Evolutionary conservation across 2,329 filamentous ascomycete species (phyloP).

Genomic region (Diaporthe nobilis): DNA sequence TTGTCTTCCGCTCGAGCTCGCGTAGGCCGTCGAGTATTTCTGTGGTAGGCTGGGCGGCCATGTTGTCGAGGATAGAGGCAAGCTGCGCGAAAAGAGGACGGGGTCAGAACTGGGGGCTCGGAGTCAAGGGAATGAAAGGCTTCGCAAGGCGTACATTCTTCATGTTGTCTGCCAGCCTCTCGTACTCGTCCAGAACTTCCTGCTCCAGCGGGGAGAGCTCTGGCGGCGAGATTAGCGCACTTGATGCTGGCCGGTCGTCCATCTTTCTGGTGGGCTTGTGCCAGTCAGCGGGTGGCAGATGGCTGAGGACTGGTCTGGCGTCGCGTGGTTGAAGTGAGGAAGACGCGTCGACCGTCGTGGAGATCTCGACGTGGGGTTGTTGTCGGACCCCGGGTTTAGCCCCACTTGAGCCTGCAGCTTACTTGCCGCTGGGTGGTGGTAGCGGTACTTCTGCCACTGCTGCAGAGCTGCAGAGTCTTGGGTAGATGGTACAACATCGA

Average conservation of each 20-base stretch:
- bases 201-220: slow-evolving; percentile 87
- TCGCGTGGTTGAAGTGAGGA: slow-evolving; percentile 15
- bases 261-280: slow-evolving; percentile 12
- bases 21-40: slow-evolving; percentile 89
- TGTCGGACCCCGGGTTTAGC: slow-evolving; percentile 28
- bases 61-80: slow-evolving; percentile 71
- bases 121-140: background rate
- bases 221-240: slow-evolving; percentile 57
- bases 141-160: slow-evolving; percentile 75
- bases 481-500: slow-evolving; percentile 1
- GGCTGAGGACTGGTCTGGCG: background rate
- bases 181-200: slow-evolving; percentile 95
- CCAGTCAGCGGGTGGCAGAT: background rate
- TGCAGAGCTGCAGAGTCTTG: background rate
- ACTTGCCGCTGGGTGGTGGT: background rate
- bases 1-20: slow-evolving; percentile 93
- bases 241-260: slow-evolving; percentile 42
- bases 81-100: slow-evolving; percentile 60
- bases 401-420: slow-evolving; percentile 27
- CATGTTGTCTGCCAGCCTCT: slow-evolving; percentile 88
- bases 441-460: slow-evolving; percentile 6
- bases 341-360: slow-evolving; percentile 32
- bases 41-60: slow-evolving; percentile 79
- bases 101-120: background rate
- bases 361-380: slow-evolving; percentile 37